A percentile compares a stretch with the other conserved stretches of the same genome.
Evolutionary conservation across 805 yeast genomes (phyloP).

Genomic region (Hyphopichia homilentoma): DNA sequence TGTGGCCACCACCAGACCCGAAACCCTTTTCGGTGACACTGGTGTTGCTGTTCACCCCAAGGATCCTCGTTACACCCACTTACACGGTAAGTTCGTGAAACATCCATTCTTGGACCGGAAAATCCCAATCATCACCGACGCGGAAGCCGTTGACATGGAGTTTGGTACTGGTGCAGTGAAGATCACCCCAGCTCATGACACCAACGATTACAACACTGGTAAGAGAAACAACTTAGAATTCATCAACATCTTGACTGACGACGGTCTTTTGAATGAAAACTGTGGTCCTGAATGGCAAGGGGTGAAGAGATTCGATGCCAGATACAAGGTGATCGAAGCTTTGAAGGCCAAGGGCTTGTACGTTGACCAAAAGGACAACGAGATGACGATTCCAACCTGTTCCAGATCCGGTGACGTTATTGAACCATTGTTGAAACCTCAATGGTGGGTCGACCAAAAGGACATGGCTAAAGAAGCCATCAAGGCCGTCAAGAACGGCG

Average conservation of each 20-base stretch:
- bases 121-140: constrained; percentile 84
- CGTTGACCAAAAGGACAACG: constrained; percentile 86
- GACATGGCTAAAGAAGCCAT: constrained; percentile 88
- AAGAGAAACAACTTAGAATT: constrained; percentile 87
- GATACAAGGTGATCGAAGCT: constrained; percentile 75
- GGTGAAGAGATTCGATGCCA: constrained; percentile 90
- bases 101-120: constrained; percentile 88
- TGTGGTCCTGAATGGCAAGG: constrained; percentile 90
- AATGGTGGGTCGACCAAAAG: constrained; percentile 97
- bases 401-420: constrained; percentile 96
- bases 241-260: constrained; percentile 87
- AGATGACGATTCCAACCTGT: constrained; percentile 92
- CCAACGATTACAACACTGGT: constrained; percentile 95
- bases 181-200: constrained; percentile 98
- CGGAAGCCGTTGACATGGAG: constrained; percentile 97
- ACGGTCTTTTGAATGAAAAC: constrained; percentile 84
- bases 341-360: constrained; percentile 71
- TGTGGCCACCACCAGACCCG: constrained; percentile 99
- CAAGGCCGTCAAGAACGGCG: constrained; percentile 78
- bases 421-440: constrained; percentile 96
- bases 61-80: constrained; percentile 86
- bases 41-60: constrained; percentile 97
- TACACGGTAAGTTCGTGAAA: constrained; percentile 87
- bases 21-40: constrained; percentile 96
- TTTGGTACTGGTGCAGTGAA: constrained; percentile 99